Conservation (phyloP, 2,329 filamentous ascomycete genomes). For the Aspergillus melleus region DNA sequence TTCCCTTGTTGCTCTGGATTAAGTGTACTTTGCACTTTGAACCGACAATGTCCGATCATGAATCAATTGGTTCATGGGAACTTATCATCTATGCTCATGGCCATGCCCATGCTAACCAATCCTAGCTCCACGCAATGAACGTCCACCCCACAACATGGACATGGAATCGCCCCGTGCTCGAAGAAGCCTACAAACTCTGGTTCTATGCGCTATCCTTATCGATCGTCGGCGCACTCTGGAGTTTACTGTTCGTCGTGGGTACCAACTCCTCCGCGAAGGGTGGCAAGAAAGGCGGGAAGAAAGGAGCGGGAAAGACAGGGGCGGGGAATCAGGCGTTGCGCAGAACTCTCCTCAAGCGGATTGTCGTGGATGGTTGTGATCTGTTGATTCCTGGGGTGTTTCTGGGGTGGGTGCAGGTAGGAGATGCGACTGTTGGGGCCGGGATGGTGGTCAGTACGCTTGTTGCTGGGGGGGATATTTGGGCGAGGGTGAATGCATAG, state of each 20-base stretch:
- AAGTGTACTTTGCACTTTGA: neutral
- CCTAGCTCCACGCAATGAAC: conserved; percentile 52
- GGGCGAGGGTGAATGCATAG: conserved; percentile 40
- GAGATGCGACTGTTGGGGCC: conserved; percentile 55
- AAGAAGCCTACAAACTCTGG: conserved; percentile 70
- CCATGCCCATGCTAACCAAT: neutral
- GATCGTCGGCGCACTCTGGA: conserved; percentile 36
- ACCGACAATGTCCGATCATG: conserved; percentile 17
- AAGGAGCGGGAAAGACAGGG: conserved; percentile 23
- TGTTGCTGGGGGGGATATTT: conserved; percentile 61
- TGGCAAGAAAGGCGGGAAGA: conserved; percentile 21
- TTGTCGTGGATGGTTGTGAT: conserved; percentile 62
- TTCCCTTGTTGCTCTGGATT: too few relatives aligned
- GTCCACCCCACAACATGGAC: conserved; percentile 36
- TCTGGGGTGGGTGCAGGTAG: conserved; percentile 60
- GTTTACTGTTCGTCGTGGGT: conserved; percentile 10
- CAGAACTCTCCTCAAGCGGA: conserved; percentile 44
- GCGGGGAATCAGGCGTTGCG: conserved; percentile 13
- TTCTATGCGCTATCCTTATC: conserved; percentile 61
- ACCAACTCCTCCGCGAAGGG: conserved; percentile 13
- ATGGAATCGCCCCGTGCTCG: conserved; percentile 50
- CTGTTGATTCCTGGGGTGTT: conserved; percentile 60
- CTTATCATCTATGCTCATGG: too few relatives aligned
- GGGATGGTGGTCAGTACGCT: conserved; percentile 64
- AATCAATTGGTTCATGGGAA: conserved; percentile 2